A percentile compares a stretch with the other conserved stretches of the same genome.
phyloP scores from a whole-genome alignment of 2,329 filamentous ascomycete genomes.

The Talaromyces sp. region DNA sequence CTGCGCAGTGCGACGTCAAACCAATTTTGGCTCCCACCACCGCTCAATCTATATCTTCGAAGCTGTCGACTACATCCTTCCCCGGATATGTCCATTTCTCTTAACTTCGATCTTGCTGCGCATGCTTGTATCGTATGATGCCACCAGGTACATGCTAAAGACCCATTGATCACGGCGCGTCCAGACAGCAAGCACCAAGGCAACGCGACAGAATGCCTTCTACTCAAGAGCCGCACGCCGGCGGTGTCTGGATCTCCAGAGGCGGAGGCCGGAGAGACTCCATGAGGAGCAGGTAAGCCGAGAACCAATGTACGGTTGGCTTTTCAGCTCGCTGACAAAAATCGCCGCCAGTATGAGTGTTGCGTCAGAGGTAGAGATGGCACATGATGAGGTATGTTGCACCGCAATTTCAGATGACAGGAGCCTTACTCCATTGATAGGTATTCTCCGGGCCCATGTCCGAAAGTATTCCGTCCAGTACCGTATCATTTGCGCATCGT shows the following conservation, averaged over 20 bases:
- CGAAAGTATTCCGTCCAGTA: constrained; percentile 90
- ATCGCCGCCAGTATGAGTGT: constrained; percentile 56
- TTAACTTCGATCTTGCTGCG: not conserved
- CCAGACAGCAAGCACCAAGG: not conserved
- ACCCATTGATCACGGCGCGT: not conserved
- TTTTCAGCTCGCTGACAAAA: constrained; percentile 11
- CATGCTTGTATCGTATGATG: not conserved
- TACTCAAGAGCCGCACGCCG: constrained; percentile 19
- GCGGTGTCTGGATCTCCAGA: constrained; percentile 18
- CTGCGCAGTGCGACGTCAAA: not conserved
- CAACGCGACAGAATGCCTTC: constrained; percentile 21
- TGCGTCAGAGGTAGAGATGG: constrained; percentile 97
- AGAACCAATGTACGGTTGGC: not conserved
- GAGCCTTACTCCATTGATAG: constrained; percentile 24
- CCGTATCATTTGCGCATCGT: constrained; percentile 85
- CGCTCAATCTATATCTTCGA: not conserved
- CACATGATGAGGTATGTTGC: constrained; percentile 73
- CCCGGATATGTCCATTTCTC: not conserved
- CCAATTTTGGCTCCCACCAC: constrained; percentile 10
- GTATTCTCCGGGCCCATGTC: constrained; percentile 89
- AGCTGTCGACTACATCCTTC: not conserved
- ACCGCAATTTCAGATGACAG: not conserved
- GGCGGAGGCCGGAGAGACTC: constrained; percentile 28
- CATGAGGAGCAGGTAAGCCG: constrained; percentile 33
- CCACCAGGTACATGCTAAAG: not conserved